Evolutionary conservation across 2,329 filamentous ascomycete genomes (phyloP).

Genomic region (Pseudogymnoascus sp.): DNA sequence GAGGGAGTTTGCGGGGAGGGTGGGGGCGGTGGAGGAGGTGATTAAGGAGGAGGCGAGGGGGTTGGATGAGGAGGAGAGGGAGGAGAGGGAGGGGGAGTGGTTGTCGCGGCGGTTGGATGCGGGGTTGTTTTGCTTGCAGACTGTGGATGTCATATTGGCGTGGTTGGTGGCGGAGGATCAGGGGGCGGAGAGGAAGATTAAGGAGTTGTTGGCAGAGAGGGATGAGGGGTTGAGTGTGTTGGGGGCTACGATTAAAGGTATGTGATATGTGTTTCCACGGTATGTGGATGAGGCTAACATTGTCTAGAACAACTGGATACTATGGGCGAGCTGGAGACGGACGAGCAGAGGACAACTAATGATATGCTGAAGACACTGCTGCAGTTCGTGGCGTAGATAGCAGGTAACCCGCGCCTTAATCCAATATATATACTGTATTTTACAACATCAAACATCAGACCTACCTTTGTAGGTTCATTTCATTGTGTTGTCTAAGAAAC

Average conservation of each 20-base stretch:
- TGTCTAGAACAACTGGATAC: conserved; percentile 51
- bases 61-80: conserved; percentile 49
- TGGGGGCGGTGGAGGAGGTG: conserved; percentile 54
- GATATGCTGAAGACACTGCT: conserved; percentile 60
- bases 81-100: conserved; percentile 60
- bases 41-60: conserved; percentile 51
- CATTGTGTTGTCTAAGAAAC: neutral
- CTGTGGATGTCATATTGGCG: conserved; percentile 73
- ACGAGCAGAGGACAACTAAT: conserved; percentile 44
- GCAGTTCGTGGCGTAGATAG: conserved; percentile 34
- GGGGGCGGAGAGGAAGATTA: conserved; percentile 60
- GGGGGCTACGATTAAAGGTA: conserved; percentile 57
- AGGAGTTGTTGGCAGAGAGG: conserved; percentile 54
- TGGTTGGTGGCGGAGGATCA: conserved; percentile 89
- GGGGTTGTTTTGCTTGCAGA: conserved; percentile 75
- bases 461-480: neutral
- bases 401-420: neutral
- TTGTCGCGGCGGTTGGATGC: conserved; percentile 71
- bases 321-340: conserved; percentile 44
- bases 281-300: conserved; percentile 15
- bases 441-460: neutral
- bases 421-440: neutral
- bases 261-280: conserved; percentile 14
- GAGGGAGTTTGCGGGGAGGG: conserved; percentile 56
- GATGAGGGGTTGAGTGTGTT: conserved; percentile 59